Evolutionary conservation across 2,329 filamentous ascomycete species (phyloP).

Genomic region (Colletotrichum endophyticum): DNA sequence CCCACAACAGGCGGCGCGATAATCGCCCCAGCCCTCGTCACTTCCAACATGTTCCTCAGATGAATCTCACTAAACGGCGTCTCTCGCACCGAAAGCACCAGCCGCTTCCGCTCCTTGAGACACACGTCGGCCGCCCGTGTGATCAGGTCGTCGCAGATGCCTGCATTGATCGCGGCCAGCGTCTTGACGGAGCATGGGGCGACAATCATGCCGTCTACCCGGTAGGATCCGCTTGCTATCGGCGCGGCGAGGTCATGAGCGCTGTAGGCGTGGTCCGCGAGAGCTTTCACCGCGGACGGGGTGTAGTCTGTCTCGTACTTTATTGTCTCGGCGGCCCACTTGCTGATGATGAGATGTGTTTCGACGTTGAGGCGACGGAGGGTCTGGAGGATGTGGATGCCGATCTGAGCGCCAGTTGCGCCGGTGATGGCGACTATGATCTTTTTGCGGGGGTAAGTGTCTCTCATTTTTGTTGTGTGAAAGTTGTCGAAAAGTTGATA

Average conservation of each 20-base stretch:
- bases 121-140: conserved; percentile 49
- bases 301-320: conserved; percentile 41
- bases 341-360: conserved; percentile 51
- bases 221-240: conserved; percentile 49
- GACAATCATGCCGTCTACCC: conserved; percentile 49
- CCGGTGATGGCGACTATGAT: conserved; percentile 56
- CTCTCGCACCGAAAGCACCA: conserved; percentile 47
- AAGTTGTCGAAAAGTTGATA: background rate
- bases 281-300: background rate
- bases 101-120: conserved; percentile 46
- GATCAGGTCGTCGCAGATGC: conserved; percentile 50
- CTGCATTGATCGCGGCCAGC: conserved; percentile 43
- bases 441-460: conserved; percentile 22
- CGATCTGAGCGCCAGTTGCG: conserved; percentile 50
- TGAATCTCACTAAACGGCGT: conserved; percentile 53
- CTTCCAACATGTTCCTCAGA: conserved; percentile 47
- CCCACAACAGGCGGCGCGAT: conserved; percentile 50
- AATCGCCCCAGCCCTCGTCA: conserved; percentile 41
- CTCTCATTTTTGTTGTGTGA: background rate
- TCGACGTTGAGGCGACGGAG: conserved; percentile 48
- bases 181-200: conserved; percentile 55
- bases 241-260: conserved; percentile 48
- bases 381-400: conserved; percentile 43
- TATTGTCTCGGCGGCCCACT: conserved; percentile 53
- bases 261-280: conserved; percentile 19